A percentile compares a stretch with the other conserved stretches of the same genome.
Conservation (phyloP, 2,329 filamentous ascomycete species). For the Clathrospora elynae region DNA sequence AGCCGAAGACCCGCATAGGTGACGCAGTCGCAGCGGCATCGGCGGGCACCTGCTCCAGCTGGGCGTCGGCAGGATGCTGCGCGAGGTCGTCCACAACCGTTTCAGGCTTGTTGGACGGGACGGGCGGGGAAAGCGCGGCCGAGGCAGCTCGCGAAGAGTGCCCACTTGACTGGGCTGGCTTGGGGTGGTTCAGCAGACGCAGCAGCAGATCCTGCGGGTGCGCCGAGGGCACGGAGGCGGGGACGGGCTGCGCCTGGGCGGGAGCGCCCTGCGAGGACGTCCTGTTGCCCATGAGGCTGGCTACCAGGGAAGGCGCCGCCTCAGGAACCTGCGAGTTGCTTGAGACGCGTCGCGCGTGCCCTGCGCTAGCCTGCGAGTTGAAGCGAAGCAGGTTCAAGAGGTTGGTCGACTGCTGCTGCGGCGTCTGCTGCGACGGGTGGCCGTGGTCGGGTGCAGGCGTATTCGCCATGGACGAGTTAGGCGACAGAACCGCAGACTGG, state of each 20-base stretch:
- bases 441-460: constrained; percentile 48
- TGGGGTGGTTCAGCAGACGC: constrained; percentile 80
- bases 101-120: constrained; percentile 46
- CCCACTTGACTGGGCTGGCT: constrained; percentile 44
- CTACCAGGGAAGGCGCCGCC: constrained; percentile 63
- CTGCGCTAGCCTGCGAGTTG: constrained; percentile 54
- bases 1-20: constrained; percentile 44
- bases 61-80: constrained; percentile 53
- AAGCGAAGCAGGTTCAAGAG: constrained; percentile 70
- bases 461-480: constrained; percentile 56
- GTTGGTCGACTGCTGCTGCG: constrained; percentile 55
- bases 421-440: constrained; percentile 51
- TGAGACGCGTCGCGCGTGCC: constrained; percentile 44
- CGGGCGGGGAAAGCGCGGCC: constrained; percentile 37
- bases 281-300: constrained; percentile 59
- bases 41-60: constrained; percentile 47
- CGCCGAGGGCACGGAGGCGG: constrained; percentile 48
- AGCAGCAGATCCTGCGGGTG: constrained; percentile 86
- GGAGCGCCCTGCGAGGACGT: constrained; percentile 41
- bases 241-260: constrained; percentile 32
- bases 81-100: constrained; percentile 52
- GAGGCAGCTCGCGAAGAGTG: constrained; percentile 34
- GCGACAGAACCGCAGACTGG: constrained; percentile 63
- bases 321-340: constrained; percentile 54
- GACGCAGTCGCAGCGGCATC: constrained; percentile 36